Percentiles rank a stretch among this genome's conserved stretches.
phyloP scores from a whole-genome alignment of 2,329 filamentous ascomycete genomes.

The Drechslerella dactyloides region DNA sequence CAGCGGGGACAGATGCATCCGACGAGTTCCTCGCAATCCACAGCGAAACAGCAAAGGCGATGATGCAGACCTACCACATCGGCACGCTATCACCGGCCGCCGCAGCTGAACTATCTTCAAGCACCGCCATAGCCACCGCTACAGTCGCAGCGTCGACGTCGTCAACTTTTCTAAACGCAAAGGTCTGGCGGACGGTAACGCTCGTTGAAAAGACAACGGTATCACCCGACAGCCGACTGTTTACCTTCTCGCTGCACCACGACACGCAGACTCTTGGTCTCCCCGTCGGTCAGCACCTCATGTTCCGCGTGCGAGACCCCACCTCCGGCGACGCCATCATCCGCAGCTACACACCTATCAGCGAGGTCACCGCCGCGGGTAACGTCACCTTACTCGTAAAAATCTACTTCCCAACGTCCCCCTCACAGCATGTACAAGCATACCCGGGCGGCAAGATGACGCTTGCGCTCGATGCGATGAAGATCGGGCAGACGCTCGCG shows the following conservation, averaged over 20 bases:
- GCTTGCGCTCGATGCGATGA: constrained; percentile 73
- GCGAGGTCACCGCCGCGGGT: constrained; percentile 68
- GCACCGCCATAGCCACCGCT: constrained; percentile 56
- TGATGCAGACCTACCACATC: constrained; percentile 87
- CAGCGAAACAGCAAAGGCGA: constrained; percentile 86
- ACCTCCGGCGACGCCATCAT: constrained; percentile 72
- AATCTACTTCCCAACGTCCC: constrained; percentile 72
- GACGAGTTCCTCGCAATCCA: constrained; percentile 94
- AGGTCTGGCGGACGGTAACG: constrained; percentile 74
- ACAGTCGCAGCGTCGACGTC: constrained; percentile 57
- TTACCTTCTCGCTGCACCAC: constrained; percentile 79
- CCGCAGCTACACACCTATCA: constrained; percentile 85
- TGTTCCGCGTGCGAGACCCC: constrained; percentile 79
- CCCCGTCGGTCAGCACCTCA: constrained; percentile 83
- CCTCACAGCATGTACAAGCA: background rate
- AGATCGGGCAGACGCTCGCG: constrained; percentile 75
- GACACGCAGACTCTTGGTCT: constrained; percentile 73
- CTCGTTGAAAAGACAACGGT: constrained; percentile 72
- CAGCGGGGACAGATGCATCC: constrained; percentile 79
- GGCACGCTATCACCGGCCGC: constrained; percentile 73
- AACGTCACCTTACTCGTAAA: constrained; percentile 79
- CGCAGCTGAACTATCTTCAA: constrained; percentile 63
- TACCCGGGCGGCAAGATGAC: constrained; percentile 77
- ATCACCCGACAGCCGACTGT: constrained; percentile 79
- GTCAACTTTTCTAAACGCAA: constrained; percentile 72